Evolutionary conservation across 2,329 filamentous ascomycete genomes (phyloP), one percentile per base, ranked within the genome.

Genomic region (Graphium sp.): DNA sequence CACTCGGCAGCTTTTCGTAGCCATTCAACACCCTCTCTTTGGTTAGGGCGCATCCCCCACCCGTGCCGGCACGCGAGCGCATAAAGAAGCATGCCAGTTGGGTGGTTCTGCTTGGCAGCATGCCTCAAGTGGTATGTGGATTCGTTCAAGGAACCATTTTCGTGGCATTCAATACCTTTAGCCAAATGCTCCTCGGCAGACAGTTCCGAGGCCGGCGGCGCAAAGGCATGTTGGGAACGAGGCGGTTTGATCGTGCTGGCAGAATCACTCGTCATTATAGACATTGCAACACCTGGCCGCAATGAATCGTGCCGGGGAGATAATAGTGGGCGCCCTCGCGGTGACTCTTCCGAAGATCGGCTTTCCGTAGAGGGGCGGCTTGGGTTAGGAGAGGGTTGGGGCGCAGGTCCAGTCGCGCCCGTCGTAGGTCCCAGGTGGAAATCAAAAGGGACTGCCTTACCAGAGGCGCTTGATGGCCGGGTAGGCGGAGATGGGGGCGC

Each of bases 41-140:
- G 83, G 48, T 93, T 94, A 6, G 83, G 70, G 7, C 85, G 75
- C 82, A 95, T 94, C 12, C 89, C 89, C 89, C 89, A 98, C 27
- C 89, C 89, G 46, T 98, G 89, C 28, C 89, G 71, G 46, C 87
- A 95, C 8, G 89, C 89, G 20, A 98, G 64, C 5, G 87, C 89
- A 49, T 94, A 98, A 18, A 95, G 62, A 9, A 98, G 68, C 89
- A 98, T 98, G 14, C 78, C 89, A 0, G 87, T 93, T 1, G 89
- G 81, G 33, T 92, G 70, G 26, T 83, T 81, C 32, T 81, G 75
- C 41, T 75, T 74, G 1, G 89, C 87, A 4, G 89, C 89, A 34
- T 92, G 69, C 19, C 89, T 78, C 24, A 98, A 65, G 47, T 98
- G 89, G 46, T 95, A 98, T 1, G 89, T 95, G 0, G 87, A 95